These are phyloP conservation scores for Trichoderma semiorbis DNA, from an alignment of 2,329 filamentous ascomycete species.

Conservation along the genomic window DNA sequence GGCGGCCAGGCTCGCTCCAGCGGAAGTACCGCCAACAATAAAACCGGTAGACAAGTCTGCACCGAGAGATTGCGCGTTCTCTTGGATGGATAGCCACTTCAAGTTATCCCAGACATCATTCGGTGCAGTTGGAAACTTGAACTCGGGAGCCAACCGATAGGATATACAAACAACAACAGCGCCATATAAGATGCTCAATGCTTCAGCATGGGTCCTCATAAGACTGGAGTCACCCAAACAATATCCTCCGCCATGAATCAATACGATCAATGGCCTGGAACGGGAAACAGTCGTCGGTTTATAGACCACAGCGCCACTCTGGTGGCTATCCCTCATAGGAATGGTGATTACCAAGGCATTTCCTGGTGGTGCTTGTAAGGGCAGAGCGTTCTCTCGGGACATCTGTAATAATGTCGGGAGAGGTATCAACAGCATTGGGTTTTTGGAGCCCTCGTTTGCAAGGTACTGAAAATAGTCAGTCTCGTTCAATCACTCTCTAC, in stretches of 20 bases:
- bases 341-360: background rate
- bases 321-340: background rate
- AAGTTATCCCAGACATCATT: background rate
- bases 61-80: background rate
- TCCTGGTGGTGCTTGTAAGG: background rate
- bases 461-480: background rate
- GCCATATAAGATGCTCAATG: background rate
- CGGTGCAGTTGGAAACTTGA: background rate
- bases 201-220: background rate
- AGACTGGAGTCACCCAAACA: background rate
- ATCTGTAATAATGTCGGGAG: background rate
- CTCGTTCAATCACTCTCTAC: background rate
- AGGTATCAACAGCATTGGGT: background rate
- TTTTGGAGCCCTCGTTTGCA: background rate
- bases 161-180: background rate
- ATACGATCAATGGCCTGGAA: background rate
- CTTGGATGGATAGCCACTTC: background rate
- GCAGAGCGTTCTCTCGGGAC: background rate
- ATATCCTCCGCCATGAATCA: background rate
- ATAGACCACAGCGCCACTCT: background rate
- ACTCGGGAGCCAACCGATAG: background rate
- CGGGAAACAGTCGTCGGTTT: background rate
- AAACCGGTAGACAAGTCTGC: background rate
- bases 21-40: background rate
- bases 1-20: background rate